Base-by-base conservation (phyloP, 2,329 filamentous ascomycete genomes). In the Botrytis aclada region DNA sequence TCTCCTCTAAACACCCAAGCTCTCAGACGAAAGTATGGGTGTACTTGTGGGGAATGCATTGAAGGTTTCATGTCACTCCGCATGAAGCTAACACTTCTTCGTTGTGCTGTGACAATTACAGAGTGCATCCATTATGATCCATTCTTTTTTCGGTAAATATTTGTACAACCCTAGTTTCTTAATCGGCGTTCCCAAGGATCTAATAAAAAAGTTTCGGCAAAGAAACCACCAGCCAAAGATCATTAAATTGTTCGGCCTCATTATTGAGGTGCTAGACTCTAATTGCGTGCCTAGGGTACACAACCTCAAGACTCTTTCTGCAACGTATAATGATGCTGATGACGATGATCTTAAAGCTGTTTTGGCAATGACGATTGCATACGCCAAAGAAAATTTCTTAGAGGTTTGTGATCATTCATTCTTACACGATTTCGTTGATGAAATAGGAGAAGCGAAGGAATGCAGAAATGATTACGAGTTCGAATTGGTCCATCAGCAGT, bases 41-140 rank as follows among this genome's bases (percentile, higher is more conserved):
- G 82, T 74, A 83, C 80, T 51, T 84, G 82, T 74, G 81, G 81
- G 47, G 69, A 80, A 73, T 83, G 82, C 74, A 72, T 81, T n/a
- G 76, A 74, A 43, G 82, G 82, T 4, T 82, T 83, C 75, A 69
- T 84, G 45, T 83, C 81, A 62, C 80, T 81, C 29, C 79, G 81
- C 62, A 83, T 82, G 81, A 79, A 74, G n/a, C 71, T 72, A 56
- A 78, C 77, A 47, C 77, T 83, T 34, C 25, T 25, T 51, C 22
- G 8, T 51, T 51, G 9, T 22, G 25, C 47, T 7, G 47, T 6
- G 25, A 51, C 47, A 51, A 51, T 51, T 51, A n/a, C 47, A 51
- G 25, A 6, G 47, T n/a, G 47, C 25, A n/a, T 51, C 47, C n/a
- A n/a, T 6, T n/a, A 6, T 51, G 47, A 51, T n/a, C 10, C 22